phyloP scores from a whole-genome alignment of 352 stramenopile species.

The Pythium rishiriense region DNA sequence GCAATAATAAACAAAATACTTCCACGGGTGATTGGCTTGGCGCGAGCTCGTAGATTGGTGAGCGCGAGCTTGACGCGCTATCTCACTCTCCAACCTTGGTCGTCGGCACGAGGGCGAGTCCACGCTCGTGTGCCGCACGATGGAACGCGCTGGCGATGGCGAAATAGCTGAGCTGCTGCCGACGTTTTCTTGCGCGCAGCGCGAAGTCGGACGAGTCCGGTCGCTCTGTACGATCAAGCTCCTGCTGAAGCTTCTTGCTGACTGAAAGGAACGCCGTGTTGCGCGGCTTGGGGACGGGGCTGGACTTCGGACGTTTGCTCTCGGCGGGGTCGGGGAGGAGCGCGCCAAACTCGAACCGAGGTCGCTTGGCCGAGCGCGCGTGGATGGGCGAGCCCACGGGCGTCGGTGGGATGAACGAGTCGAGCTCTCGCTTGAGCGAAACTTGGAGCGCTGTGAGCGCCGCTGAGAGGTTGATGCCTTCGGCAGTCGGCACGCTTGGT shows the following conservation, averaged over 20 bases:
- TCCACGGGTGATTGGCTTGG: too few relatives aligned
- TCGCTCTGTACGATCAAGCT: slow-evolving; percentile 53
- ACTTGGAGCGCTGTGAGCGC: slow-evolving; percentile 73
- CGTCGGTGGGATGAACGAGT: slow-evolving; percentile 70
- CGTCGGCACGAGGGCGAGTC: slow-evolving; percentile 39
- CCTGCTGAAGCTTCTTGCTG: slow-evolving; percentile 70
- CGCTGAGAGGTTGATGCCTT: slow-evolving; percentile 52
- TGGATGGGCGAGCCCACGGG: slow-evolving; percentile 67
- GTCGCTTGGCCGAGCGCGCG: slow-evolving; percentile 48
- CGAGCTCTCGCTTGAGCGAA: slow-evolving; percentile 70
- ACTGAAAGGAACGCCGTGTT: slow-evolving; percentile 62
- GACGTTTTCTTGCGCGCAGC: slow-evolving; percentile 49
- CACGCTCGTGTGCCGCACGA: slow-evolving; percentile 69
- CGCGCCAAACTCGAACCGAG: slow-evolving; percentile 51
- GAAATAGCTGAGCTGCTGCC: slow-evolving; percentile 78
- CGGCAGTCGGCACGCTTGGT: slow-evolving; percentile 17
- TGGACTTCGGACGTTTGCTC: slow-evolving; percentile 33
- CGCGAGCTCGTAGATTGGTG: too few relatives aligned
- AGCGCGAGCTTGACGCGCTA: too few relatives aligned
- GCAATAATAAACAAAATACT: neutral
- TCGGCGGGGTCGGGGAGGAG: slow-evolving; percentile 33
- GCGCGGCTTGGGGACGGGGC: slow-evolving; percentile 36
- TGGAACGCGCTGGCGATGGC: slow-evolving; percentile 82
- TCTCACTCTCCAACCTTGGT: slow-evolving; percentile 17
- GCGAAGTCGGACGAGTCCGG: slow-evolving; percentile 45